A percentile compares a stretch with the other conserved stretches of the same genome.
Conservation (phyloP, 306 rosid species). For the Prunus mume region DNA sequence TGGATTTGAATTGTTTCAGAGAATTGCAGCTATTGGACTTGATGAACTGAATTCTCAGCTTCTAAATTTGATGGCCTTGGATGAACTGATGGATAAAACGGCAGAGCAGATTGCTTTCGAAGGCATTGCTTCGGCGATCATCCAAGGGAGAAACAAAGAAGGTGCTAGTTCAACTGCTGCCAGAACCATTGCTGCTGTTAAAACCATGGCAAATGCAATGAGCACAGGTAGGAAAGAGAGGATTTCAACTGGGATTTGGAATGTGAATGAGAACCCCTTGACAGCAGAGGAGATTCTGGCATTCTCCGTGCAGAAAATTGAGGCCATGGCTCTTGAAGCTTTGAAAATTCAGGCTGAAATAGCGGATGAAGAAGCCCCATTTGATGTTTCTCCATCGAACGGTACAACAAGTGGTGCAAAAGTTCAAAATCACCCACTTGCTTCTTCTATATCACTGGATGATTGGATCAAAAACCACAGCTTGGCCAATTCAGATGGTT, state of each 20-base stretch:
- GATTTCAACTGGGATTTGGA: slow-evolving; percentile 82
- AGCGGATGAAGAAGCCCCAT: slow-evolving; percentile 91
- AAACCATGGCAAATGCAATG: slow-evolving; percentile 59
- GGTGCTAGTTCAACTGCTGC: slow-evolving; percentile 90
- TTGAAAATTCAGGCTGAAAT: slow-evolving; percentile 76
- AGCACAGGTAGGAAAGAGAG: slow-evolving; percentile 75
- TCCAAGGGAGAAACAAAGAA: slow-evolving; percentile 90
- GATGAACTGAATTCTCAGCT: slow-evolving; percentile 66
- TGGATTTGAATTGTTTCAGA: slow-evolving; percentile 80
- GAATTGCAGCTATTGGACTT: slow-evolving; percentile 58
- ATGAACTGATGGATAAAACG: slow-evolving; percentile 81
- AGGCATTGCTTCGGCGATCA: slow-evolving; percentile 87
- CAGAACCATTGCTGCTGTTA: slow-evolving; percentile 58
- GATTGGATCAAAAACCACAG: slow-evolving; percentile 60
- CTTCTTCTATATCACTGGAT: slow-evolving; percentile 57
- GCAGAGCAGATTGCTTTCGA: slow-evolving; percentile 95
- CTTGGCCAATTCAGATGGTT: slow-evolving; percentile 20
- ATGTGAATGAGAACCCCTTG: slow-evolving; percentile 56
- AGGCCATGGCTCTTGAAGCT: slow-evolving; percentile 75
- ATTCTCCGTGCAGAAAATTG: slow-evolving; percentile 68
- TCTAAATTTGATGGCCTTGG: slow-evolving; percentile 61
- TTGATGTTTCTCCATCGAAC: slow-evolving; percentile 60
- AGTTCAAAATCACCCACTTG: slow-evolving; percentile 39
- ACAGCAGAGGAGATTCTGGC: slow-evolving; percentile 64
- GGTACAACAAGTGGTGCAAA: slow-evolving; percentile 28